phyloP scores from a whole-genome alignment of 164 flowering plant genomes.

The Cinnamomum chago region DNA sequence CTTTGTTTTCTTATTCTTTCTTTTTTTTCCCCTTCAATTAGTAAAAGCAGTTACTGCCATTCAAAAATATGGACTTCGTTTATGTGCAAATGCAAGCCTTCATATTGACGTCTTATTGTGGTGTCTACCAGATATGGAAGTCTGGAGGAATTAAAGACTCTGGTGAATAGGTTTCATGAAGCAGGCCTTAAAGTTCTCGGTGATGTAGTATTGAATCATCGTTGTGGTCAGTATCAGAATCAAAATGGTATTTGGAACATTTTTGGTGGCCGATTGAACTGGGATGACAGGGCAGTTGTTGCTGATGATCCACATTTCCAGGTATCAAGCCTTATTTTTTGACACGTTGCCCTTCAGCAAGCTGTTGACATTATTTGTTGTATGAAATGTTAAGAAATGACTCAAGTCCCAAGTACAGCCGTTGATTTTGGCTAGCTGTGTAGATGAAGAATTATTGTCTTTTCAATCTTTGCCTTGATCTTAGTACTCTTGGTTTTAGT shows the following conservation, averaged over 20 bases:
- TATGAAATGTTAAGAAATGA: not conserved
- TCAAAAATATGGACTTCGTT: not conserved
- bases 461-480: not conserved
- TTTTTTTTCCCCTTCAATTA: not conserved
- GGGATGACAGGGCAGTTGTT: slow-evolving; percentile 98
- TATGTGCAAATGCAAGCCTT: not conserved
- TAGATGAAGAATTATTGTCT: not conserved
- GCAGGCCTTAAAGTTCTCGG: slow-evolving; percentile 81
- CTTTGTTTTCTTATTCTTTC: not conserved
- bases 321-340: slow-evolving; percentile 34
- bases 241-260: slow-evolving; percentile 95
- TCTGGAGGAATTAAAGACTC: slow-evolving; percentile 66
- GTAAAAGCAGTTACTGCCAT: not conserved
- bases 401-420: not conserved
- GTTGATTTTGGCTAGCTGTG: not conserved
- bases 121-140: slow-evolving; percentile 66
- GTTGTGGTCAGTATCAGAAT: slow-evolving; percentile 82
- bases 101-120: slow-evolving; percentile 3
- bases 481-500: not conserved
- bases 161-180: slow-evolving; percentile 69
- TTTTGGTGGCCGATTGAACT: slow-evolving; percentile 87
- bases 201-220: slow-evolving; percentile 91
- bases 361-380: not conserved
- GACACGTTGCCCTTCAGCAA: not conserved
- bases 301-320: slow-evolving; percentile 98